A percentile compares a stretch with the other conserved stretches of the same genome.
Conservation (phyloP, 139 green algal genomes). For the Picocystis salinarum region DNA sequence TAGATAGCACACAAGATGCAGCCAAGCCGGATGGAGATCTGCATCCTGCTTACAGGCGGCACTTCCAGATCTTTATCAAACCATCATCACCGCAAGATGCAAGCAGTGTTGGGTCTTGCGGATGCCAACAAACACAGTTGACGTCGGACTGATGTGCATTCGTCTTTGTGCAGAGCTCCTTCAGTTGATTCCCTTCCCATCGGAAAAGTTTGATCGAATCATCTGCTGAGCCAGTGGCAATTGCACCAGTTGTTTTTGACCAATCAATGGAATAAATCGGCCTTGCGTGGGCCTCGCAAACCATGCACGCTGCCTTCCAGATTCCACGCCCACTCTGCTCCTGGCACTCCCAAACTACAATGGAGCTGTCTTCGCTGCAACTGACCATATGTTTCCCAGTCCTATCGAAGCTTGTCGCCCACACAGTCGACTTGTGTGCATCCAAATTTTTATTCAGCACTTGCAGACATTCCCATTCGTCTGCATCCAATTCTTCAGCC, state of each 20-base stretch:
- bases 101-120: constrained; percentile 27
- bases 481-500: constrained; percentile 15
- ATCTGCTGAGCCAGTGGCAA: not conserved
- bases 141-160: constrained; percentile 45
- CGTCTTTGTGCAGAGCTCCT: not conserved
- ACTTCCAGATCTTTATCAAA: constrained; percentile 1
- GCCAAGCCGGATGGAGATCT: too few relatives aligned
- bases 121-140: constrained; percentile 68
- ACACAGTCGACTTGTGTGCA: constrained; percentile 53
- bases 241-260: constrained; percentile 1
- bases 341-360: constrained; percentile 40
- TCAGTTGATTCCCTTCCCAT: not conserved
- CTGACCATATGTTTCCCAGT: constrained; percentile 37
- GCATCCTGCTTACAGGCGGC: too few relatives aligned
- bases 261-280: constrained; percentile 37
- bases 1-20: too few relatives aligned
- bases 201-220: constrained; percentile 4
- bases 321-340: constrained; percentile 1
- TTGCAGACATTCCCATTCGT: constrained; percentile 14
- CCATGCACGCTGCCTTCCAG: constrained; percentile 2
- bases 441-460: constrained; percentile 6
- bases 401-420: constrained; percentile 47
- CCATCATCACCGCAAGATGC: constrained; percentile 18
- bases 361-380: constrained; percentile 52
- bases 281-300: constrained; percentile 7